These are phyloP conservation scores for Nigrospora osmanthi DNA, from an alignment of 2,329 filamentous ascomycete genomes.

Conservation along the genomic window DNA sequence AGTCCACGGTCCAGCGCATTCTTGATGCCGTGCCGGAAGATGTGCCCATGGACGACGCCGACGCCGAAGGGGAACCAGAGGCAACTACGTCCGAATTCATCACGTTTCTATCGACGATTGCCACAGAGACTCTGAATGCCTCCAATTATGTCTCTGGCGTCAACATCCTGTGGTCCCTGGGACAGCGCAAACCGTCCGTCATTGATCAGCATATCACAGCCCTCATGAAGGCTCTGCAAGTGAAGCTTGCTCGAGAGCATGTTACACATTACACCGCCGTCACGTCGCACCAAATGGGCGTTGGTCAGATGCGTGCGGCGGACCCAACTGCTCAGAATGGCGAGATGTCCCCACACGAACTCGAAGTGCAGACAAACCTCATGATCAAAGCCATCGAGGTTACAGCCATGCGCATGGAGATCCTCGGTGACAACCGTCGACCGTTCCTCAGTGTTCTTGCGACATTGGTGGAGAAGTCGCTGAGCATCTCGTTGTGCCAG, in stretches of 20 bases:
- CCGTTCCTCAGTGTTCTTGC: constrained; percentile 94
- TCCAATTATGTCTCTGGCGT: constrained; percentile 80
- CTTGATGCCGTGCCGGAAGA: constrained; percentile 83
- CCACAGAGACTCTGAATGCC: constrained; percentile 77
- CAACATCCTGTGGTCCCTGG: constrained; percentile 89
- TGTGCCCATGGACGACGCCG: constrained; percentile 63
- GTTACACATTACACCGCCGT: constrained; percentile 64
- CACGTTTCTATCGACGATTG: constrained; percentile 73
- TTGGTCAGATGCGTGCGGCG: constrained; percentile 32
- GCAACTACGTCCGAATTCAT: constrained; percentile 81
- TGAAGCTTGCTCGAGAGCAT: constrained; percentile 88
- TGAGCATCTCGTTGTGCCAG: constrained; percentile 77
- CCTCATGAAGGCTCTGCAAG: constrained; percentile 88
- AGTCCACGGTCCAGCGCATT: constrained; percentile 72
- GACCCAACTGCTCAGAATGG: constrained; percentile 46
- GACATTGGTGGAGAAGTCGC: constrained; percentile 89
- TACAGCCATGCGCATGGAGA: constrained; percentile 85
- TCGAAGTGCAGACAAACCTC: constrained; percentile 81
- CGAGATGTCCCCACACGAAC: constrained; percentile 65
- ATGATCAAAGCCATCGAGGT: constrained; percentile 96
- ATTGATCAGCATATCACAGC: constrained; percentile 84
- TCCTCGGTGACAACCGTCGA: constrained; percentile 79
- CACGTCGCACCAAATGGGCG: constrained; percentile 40
- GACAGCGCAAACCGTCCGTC: constrained; percentile 73
- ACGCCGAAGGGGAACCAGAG: constrained; percentile 79